phyloP scores from a whole-genome alignment of 192 early-diverging fungal species.

The Backusella sp. region DNA sequence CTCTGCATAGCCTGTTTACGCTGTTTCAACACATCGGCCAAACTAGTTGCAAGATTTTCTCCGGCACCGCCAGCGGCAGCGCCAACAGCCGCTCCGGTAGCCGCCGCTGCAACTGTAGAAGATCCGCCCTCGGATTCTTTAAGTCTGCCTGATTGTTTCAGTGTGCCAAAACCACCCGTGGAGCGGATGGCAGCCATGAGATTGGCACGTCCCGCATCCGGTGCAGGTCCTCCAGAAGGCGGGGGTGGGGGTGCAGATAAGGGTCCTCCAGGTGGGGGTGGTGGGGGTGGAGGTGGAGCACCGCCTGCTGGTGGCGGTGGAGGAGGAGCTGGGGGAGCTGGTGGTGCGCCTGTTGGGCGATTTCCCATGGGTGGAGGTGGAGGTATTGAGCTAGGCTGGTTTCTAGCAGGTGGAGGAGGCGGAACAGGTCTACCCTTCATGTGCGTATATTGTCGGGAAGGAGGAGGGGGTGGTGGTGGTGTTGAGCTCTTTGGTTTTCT shows the following conservation, averaged over 20 bases:
- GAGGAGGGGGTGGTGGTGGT: slow-evolving; percentile 32
- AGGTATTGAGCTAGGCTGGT: neutral
- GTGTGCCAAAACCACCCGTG: slow-evolving; percentile 41
- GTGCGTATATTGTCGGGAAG: slow-evolving; percentile 14
- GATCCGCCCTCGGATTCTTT: neutral
- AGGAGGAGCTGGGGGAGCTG: slow-evolving; percentile 20
- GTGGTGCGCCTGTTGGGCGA: slow-evolving; percentile 13
- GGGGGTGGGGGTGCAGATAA: slow-evolving; percentile 7
- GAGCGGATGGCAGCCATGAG: slow-evolving; percentile 50
- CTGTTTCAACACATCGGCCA: slow-evolving; percentile 31
- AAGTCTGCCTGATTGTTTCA: slow-evolving; percentile 37
- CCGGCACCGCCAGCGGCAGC: slow-evolving; percentile 8
- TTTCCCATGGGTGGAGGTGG: slow-evolving; percentile 6
- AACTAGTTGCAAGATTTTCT: slow-evolving; percentile 24
- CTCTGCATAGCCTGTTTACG: slow-evolving; percentile 34
- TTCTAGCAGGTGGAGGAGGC: slow-evolving; percentile 27
- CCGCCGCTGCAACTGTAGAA: neutral
- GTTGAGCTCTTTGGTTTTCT: slow-evolving; percentile 26
- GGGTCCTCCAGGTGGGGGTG: neutral
- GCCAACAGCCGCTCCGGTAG: neutral
- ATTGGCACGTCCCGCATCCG: slow-evolving; percentile 21
- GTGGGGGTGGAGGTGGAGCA: slow-evolving; percentile 5
- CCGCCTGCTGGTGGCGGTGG: slow-evolving; percentile 15
- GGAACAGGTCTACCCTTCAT: slow-evolving; percentile 22
- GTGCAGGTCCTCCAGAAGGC: neutral